Evolutionary conservation across 495 filamentous ascomycete genomes (phyloP), one percentile per base, ranked within the genome.

Genomic region (Penicillium fimorum): DNA sequence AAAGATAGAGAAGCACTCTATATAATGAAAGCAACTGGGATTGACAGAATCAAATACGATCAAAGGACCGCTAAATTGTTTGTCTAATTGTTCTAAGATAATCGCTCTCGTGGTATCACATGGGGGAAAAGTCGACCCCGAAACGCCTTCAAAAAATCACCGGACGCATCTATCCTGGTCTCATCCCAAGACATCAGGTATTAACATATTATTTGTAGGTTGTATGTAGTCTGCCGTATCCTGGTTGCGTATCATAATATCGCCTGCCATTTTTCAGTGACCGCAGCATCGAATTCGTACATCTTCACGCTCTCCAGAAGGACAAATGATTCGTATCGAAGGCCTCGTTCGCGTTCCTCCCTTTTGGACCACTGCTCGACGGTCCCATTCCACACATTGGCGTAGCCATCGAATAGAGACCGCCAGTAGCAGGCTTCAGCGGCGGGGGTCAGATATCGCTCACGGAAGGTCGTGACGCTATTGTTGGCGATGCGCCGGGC

Each of bases 351-450:
- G 30, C 54, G 54, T 15, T 56, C 54, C 20, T 57, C 22, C 5
- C 32, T 38, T 11, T 57, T 42, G 8, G 65, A 67, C 63, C 62
- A 62, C 11, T 58, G 50, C 13, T 64, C 29, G 17, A 68, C 66
- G 29, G 50, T 70, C 53, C 65, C 66, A 37, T 76, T 76, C 67
- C 69, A 74, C 32, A 82, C 79, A 22, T 51, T 58, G 9, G 69
- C 68, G 66, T 80, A 85, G 1, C 70, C 72, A 24, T 71, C 70
- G 17, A 85, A 70, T 44, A 86, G 58, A 20, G 62, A 46, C 1
- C 83, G 71, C 83, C 83, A 85, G 62, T 86, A 84, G 56, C 82
- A 86, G 0, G 81, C 76, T 56, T 83, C 77, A 0, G 82, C 82
- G 0, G 84, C 82, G 5, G 77, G 74, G 32, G 83, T 85, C 46